Evolutionary conservation across 345 rosid genomes (phyloP).

Genomic region (Kernera saxatilis): DNA sequence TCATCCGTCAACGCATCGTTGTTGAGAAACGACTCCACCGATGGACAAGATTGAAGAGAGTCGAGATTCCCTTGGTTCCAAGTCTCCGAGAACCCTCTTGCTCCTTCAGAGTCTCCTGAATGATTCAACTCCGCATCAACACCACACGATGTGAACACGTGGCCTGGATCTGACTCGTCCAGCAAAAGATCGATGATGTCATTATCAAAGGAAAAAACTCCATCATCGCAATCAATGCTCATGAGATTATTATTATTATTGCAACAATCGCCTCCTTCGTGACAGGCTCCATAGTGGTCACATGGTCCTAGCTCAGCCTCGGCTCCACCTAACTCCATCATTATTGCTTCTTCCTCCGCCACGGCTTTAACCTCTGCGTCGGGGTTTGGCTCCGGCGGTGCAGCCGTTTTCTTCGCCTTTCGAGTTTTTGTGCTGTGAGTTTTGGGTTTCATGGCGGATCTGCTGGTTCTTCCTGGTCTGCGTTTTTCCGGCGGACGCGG

Average conservation of each 20-base stretch:
- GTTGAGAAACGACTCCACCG: constrained; percentile 13
- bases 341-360: constrained; percentile 13
- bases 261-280: background rate
- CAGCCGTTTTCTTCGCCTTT: constrained; percentile 20
- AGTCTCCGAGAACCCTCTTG: background rate
- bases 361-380: background rate
- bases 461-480: constrained; percentile 24
- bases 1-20: constrained; percentile 8
- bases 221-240: constrained; percentile 18
- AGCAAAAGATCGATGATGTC: constrained; percentile 24
- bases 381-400: background rate
- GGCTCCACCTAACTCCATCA: constrained; percentile 18
- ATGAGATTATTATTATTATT: background rate
- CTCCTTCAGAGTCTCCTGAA: background rate
- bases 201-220: constrained; percentile 23
- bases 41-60: constrained; percentile 9
- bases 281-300: background rate
- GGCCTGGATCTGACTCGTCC: constrained; percentile 19
- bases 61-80: constrained; percentile 3
- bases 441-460: constrained; percentile 32
- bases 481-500: constrained; percentile 10
- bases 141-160: constrained; percentile 10
- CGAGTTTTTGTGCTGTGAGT: background rate
- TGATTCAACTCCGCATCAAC: background rate
- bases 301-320: constrained; percentile 7